Base-by-base conservation (phyloP, 2,329 filamentous ascomycete genomes). In the Fusarium virguliforme region DNA sequence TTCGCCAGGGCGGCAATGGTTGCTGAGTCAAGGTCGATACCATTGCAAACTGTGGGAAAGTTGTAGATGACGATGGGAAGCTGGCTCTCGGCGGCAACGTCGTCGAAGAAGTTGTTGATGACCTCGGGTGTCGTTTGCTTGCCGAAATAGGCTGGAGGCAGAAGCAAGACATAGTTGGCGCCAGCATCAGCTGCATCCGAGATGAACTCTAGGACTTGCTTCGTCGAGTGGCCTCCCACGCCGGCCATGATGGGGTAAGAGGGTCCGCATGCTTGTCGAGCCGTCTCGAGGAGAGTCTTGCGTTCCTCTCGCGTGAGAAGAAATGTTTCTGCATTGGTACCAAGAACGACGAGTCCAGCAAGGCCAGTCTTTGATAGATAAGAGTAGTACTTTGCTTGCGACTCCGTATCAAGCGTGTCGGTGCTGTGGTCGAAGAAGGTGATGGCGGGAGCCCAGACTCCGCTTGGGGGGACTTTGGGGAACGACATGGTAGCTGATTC, bases 221-320 rank as follows among this genome's bases (percentile, higher is more conserved):
- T 85, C 7, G 88, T 91, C 5, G 88, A 90, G 78, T 92, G 90
- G 2, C 87, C 89, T 26, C 89, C 86, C 5, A 90, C 88, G 18
- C 90, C 90, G 81, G 56, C 94, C 85, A 96, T 94, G 71, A 97
- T 86, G 35, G 95, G 94, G 80, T 94, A 97, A 78, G 95, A 91
- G 0, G 94, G 92, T 0, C 94, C 95, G 40, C 96, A 91, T 64
- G 89, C 89, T 76, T 92, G 91, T 53, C 94, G 89, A 80, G 90
- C 90, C 4, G 86, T 82, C 38, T 82, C 77, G n/a, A 92, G 82
- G 3, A 91, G 83, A 40, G 83, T 81, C 59, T 81, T 82, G 55
- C 89, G 85, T 78, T 91, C 89, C 71, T 88, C 85, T 24, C 87
- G 87, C 3, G 87, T 89, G 30, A 88, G 70, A 35, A 89, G 82